Base-by-base conservation (phyloP, 805 yeast genomes). In the Metschnikowia santaceciliae region DNA sequence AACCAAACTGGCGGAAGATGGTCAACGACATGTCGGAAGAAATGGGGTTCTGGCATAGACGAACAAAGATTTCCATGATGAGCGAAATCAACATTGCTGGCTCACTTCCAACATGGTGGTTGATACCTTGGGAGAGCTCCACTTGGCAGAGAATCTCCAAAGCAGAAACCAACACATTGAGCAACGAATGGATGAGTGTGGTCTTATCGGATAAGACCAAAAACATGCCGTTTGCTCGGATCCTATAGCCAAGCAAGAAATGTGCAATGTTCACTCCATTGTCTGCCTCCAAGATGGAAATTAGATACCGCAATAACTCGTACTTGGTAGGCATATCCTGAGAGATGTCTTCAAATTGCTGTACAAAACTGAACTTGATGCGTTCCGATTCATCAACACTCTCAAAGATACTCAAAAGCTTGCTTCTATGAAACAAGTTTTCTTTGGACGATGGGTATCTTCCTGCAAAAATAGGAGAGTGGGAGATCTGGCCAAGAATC, bases 301-400 rank as follows among this genome's bases (percentile, higher is more conserved):
- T 68, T 47, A 91, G 61, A 58, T 86, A 86, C 32, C 80, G 74
- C 47, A 92, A 66, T 5, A 90, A 65, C 14, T 77, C 75, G 32
- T 81, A 62, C 60, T 90, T 89, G 13, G 82, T 61, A 4, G 67
- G 70, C 33, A 83, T 64, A 8, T 48, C 30, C 6, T 71, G 67
- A 6, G 70, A 65, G n/a, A 61, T 56, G 1, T 68, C 66, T 37
- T 77, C 72, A 40, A 74, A 62, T 60, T 89, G 96, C 38, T 81
- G 79, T 39, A 88, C 82, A 52, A 90, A 83, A 0, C 90, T 82
- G 57, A 79, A 80, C 53, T 86, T 80, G 36, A 92, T 86, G 56
- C 91, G 77, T 1, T 78, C 71, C 0, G 96, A 82, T 57, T 91
- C 97, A 57, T 88, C 88, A 32, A 87, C 80, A 14, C 90, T 84